Conservation (phyloP, 1,139 yeast genomes). For the Blastobotrys proliferans region DNA sequence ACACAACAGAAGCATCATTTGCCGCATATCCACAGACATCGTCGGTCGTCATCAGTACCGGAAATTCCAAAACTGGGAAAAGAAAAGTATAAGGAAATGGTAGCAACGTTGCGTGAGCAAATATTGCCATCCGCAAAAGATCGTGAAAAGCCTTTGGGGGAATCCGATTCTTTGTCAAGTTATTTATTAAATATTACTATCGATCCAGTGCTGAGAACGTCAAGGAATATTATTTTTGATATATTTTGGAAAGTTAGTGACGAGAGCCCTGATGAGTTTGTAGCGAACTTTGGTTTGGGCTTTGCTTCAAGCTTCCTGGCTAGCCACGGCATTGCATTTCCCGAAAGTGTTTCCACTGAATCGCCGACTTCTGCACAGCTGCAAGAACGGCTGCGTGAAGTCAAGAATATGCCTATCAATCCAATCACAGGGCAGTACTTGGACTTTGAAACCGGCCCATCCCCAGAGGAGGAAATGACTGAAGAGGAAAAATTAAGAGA, state of each 20-base stretch:
- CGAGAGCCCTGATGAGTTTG: conserved; percentile 22
- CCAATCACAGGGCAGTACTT: conserved; percentile 32
- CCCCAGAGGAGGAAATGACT: conserved; percentile 33
- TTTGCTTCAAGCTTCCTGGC: conserved; percentile 30
- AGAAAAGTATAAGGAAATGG: neutral
- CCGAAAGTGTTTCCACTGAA: conserved; percentile 16
- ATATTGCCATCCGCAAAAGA: conserved; percentile 22
- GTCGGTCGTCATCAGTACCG: neutral
- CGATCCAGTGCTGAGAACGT: conserved; percentile 19
- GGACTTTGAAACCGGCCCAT: conserved; percentile 8
- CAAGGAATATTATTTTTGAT: conserved; percentile 22
- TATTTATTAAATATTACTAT: conserved; percentile 18
- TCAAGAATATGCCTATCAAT: conserved; percentile 18
- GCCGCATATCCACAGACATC: conserved; percentile 3
- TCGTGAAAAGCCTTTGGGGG: conserved; percentile 20
- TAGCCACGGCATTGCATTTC: conserved; percentile 24
- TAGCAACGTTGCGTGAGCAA: conserved; percentile 10
- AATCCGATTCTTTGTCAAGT: conserved; percentile 21
- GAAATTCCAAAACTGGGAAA: neutral
- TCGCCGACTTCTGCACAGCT: conserved; percentile 2
- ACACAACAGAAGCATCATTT: conserved; percentile 1
- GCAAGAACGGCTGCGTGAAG: neutral
- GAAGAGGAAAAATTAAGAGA: conserved; percentile 53
- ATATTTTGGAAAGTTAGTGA: conserved; percentile 23
- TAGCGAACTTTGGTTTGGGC: conserved; percentile 31